These are phyloP conservation scores for Senna tora DNA, from an alignment of 306 rosid species.

Conservation along the genomic window DNA sequence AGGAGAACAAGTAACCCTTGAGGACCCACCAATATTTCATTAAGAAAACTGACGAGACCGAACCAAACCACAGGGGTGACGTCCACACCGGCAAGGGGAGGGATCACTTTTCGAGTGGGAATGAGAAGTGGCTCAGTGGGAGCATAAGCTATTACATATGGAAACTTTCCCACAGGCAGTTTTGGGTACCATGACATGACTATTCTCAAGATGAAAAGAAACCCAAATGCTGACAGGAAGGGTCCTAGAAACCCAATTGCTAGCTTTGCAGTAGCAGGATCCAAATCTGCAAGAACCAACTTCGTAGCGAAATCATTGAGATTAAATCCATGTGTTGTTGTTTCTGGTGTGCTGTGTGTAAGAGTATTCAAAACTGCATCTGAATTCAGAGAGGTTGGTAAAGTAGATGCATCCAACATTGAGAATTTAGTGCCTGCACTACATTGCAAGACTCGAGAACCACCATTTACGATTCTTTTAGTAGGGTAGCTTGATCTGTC, in stretches of 20 bases:
- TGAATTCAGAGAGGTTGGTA: neutral
- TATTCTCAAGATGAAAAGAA: conserved; percentile 78
- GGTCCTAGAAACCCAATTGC: conserved; percentile 79
- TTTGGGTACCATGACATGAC: conserved; percentile 62
- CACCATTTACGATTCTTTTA: neutral
- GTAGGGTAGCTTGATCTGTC: neutral
- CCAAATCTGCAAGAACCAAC: conserved; percentile 69
- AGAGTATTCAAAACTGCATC: neutral
- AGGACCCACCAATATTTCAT: conserved; percentile 95
- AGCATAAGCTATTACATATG: conserved; percentile 84
- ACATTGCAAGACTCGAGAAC: neutral
- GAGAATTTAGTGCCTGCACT: neutral
- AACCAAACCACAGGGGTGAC: conserved; percentile 97
- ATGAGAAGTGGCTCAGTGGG: conserved; percentile 88
- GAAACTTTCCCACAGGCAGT: conserved; percentile 52
- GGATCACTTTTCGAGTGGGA: conserved; percentile 81
- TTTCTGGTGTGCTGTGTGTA: conserved; percentile 11
- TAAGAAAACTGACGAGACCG: conserved; percentile 85
- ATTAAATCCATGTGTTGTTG: conserved; percentile 37
- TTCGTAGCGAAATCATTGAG: conserved; percentile 33
- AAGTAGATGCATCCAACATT: neutral
- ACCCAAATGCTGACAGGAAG: conserved; percentile 68
- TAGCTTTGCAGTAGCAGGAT: conserved; percentile 79
- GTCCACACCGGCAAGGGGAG: conserved; percentile 92
- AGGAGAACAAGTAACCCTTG: conserved; percentile 92